Evolutionary conservation across 495 filamentous ascomycete genomes (phyloP), one percentile per base, ranked within the genome.

Genomic region (Hypoxylon rickii): DNA sequence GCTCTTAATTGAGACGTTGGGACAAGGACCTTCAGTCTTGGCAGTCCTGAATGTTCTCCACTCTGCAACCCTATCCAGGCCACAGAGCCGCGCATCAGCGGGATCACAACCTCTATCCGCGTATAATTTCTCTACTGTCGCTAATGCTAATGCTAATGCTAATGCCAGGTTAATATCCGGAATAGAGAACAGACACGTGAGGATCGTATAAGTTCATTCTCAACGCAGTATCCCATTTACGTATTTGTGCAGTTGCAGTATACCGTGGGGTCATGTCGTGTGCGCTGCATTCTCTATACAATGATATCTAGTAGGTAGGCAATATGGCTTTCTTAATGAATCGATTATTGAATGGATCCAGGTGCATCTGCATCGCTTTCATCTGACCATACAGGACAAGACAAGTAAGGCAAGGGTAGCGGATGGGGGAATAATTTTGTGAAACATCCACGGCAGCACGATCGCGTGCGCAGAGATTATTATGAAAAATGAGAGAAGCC

Each of bases 11-110:
- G 21, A 7, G 20, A 52, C 47, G 22, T 48, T 56, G 31, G 12
- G n/a, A 12, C 51, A 47, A 10, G 29, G 49, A 42, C 38, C 34
- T 12, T 39, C n/a, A 31, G 1, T 38, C 56, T 49, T 54, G 44
- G 50, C 44, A 4, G 12, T 15, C 18, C 26, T 15, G 17, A 21
- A 3, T 7, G 12, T n/a, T 4, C 44, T 34, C 51, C 51, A 55
- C 38, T 44, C 19, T 36, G 7, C 6, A 4, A 29, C 38, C 38
- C 21, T 45, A 36, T 50, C 21, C 22, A 49, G 22, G 40, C 45
- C 39, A 52, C 39, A 61, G 51, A 61, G 51, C 57, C 57, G 46
- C 57, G 22, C 26, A 50, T 61, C 45, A 51, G 39, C 24, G n/a
- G n/a, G n/a, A 49, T 21, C 40, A 18, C 3, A n/a, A 11, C n/a